A percentile compares a stretch with the other conserved stretches of the same genome.
Evolutionary conservation across 768 basidiomycete genomes (phyloP).

Genomic region (Pulveroboletus sp.): DNA sequence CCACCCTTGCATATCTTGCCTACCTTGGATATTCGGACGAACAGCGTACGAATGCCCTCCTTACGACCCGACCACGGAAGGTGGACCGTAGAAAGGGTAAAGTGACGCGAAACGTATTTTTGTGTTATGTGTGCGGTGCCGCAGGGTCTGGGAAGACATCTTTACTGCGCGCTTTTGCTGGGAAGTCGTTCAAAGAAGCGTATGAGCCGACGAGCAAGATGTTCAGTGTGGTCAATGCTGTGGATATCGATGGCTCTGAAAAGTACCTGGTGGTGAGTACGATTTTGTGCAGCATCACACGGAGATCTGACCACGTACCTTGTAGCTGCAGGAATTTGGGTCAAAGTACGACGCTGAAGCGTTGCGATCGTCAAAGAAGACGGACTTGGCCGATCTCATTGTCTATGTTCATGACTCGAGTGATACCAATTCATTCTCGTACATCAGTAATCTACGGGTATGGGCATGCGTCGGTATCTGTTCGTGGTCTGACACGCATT

Average conservation of each 20-base stretch:
- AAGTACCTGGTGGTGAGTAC: conserved; percentile 90
- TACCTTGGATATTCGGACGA: conserved; percentile 88
- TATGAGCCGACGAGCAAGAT: conserved; percentile 91
- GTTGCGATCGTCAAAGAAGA: conserved; percentile 83
- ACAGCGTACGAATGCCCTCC: conserved; percentile 76
- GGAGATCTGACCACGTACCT: background rate
- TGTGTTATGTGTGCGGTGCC: conserved; percentile 91
- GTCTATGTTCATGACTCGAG: conserved; percentile 96
- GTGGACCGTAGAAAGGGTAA: conserved; percentile 83
- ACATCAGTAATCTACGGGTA: conserved; percentile 94
- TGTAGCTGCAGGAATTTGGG: conserved; percentile 93
- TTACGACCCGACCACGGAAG: conserved; percentile 80
- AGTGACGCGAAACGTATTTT: conserved; percentile 85
- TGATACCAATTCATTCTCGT: conserved; percentile 98
- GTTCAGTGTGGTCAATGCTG: conserved; percentile 89
- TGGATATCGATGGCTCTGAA: conserved; percentile 91
- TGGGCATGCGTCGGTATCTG: conserved; percentile 21
- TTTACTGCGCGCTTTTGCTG: conserved; percentile 77
- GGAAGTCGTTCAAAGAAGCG: conserved; percentile 64
- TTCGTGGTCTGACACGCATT: conserved; percentile 16
- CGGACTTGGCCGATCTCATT: conserved; percentile 89
- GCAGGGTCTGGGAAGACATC: conserved; percentile 95
- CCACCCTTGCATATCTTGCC: conserved; percentile 89
- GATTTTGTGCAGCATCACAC: conserved; percentile 32
- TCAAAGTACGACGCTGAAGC: conserved; percentile 92